These are phyloP conservation scores for Piloderma croceum DNA, from an alignment of 768 basidiomycete species.

Conservation along the genomic window DNA sequence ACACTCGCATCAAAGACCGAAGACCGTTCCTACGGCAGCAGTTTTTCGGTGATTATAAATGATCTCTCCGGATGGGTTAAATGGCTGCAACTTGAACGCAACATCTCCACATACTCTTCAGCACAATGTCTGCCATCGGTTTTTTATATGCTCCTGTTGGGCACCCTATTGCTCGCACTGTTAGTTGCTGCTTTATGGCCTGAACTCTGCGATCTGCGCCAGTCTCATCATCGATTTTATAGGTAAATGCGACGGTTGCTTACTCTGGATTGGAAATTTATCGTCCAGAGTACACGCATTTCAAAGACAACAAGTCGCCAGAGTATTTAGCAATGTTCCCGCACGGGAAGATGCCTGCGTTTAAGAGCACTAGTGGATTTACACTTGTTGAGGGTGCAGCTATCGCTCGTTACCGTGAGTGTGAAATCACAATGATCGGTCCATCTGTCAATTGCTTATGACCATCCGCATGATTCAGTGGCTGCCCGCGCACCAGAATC, in stretches of 20 bases:
- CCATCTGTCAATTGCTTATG: conserved; percentile 10
- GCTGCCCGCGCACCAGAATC: conserved; percentile 71
- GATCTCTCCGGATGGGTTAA: no score
- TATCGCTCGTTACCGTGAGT: conserved; percentile 88
- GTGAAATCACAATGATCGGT: conserved; percentile 7
- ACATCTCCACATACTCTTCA: no score
- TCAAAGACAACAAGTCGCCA: conserved; percentile 62
- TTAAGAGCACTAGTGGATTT: conserved; percentile 73
- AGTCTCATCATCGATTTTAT: no score
- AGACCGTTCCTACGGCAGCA: no score
- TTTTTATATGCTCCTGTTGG: no score
- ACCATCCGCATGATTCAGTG: conserved; percentile 47
- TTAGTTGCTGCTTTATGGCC: no score
- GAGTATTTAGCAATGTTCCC: conserved; percentile 74
- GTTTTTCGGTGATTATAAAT: no score
- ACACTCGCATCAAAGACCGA: no score
- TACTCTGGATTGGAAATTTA: conserved; percentile 54
- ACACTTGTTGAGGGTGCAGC: conserved; percentile 70
- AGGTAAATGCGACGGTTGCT: conserved; percentile 56
- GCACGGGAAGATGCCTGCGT: conserved; percentile 78
- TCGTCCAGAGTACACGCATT: conserved; percentile 51
- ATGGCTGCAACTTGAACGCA: no score
- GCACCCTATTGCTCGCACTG: no score
- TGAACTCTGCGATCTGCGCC: no score
- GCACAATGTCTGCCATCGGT: no score